Base-by-base conservation (phyloP, 345 rosid genomes). In the Aurinia saxatilis region DNA sequence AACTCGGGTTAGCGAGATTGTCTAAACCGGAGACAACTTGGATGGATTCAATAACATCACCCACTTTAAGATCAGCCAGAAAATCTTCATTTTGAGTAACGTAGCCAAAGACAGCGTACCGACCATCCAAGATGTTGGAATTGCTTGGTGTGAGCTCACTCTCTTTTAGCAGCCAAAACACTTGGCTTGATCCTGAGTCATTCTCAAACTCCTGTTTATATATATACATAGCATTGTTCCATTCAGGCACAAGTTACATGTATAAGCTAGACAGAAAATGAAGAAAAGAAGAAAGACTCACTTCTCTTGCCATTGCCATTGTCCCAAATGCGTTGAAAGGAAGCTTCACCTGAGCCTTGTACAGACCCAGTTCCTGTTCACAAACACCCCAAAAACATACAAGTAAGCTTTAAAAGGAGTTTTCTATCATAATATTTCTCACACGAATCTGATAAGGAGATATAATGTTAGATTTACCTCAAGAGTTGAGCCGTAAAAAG, bases 251-350 rank as follows among this genome's bases (percentile, higher is more conserved):
- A 27, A 5, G 31, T 27, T n/a, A n/a, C 6, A 27, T 27, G 31
- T 27, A 27, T 27, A 27, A 27, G 5, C 6, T 27, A 27, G n/a
- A n/a, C n/a, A 42, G 10, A 31, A 68, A 15, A 23, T 18, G 13
- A 37, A 13, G 11, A 14, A 27, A 6, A 46, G 23, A 42, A 47
- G 17, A 48, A 38, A 35, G 59, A 65, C 95, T 79, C 72, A 93
- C 99, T 45, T 90, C 99, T 79, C 99, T 83, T 41, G 99, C 99
- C 99, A 93, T 93, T 29, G 97, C 96, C 99, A 93, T 90, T 15
- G 99, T 90, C 71, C 99, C 99, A 58, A 93, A 93, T 36, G 99
- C 99, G 67, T 90, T 93, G 76, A 93, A 93, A 55, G 99, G 99
- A 71, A 93, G 90, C 84, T 60, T 81, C 2, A 96, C 91, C 67